Evolutionary conservation across 73 alveolate species (phyloP), one percentile per base, ranked within the genome.

Genomic region (Stentor roeselii): DNA sequence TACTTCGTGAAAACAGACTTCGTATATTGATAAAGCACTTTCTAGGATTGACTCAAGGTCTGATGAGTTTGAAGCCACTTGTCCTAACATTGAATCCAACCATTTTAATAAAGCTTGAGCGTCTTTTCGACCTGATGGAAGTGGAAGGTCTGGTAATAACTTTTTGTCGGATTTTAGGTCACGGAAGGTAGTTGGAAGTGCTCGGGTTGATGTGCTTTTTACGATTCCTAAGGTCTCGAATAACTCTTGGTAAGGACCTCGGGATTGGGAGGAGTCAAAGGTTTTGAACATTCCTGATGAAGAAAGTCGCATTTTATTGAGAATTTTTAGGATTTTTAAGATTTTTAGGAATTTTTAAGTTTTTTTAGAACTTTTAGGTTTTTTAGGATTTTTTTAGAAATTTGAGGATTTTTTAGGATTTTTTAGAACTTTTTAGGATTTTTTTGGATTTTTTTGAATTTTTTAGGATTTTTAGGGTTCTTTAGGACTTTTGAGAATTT

Each of bases 1-100:
- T 34, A 82, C 27, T 60, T 82, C 87, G 42, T 82, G 32, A 21
- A 82, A 60, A 21, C 87, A 82, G 32, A 60, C 60, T 36, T 76
- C 32, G 34, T 60, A 82, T 3, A 82, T 82, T 31, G 21, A 27
- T 32, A 67, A 11, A 21, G 80, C 80, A 32, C 80, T 67, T 67
- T 67, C 80, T 27, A 67, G 37, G 42, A 67, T 21, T 30, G 15
- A 14, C 1, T 67, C 80, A 67, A 67, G n/a, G 2, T 34, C 41
- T 67, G 21, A 36, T 27, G 21, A 27, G 37, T 67, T 32, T 30
- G 80, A 30, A 30, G 37, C 41, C 0, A 32, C 80, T 67, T 67
- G 21, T 1, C 21, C 14, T 1, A 67, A 40, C 80, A 67, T 67
- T 2, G 37, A 32, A 1, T 67, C 41, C 1, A 67, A n/a, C 37